These are phyloP conservation scores for Trifolium fragiferum DNA, from an alignment of 306 rosid species.

Conservation along the genomic window DNA sequence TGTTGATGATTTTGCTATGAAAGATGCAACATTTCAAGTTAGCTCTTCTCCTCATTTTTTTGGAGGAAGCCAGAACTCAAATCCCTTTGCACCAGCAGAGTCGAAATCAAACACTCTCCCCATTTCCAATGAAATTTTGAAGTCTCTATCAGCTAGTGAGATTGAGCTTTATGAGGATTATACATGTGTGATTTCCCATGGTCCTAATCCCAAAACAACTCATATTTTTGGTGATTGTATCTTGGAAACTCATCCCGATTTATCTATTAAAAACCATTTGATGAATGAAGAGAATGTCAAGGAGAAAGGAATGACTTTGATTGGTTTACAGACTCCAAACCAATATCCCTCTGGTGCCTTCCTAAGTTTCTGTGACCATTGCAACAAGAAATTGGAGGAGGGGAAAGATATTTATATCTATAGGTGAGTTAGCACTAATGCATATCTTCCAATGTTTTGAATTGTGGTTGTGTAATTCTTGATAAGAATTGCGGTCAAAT, in stretches of 20 bases:
- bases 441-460: not conserved
- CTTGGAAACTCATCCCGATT: conserved; percentile 62
- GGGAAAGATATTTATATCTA: conserved; percentile 88
- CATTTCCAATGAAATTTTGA: conserved; percentile 47
- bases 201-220: conserved; percentile 81
- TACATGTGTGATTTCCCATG: conserved; percentile 84
- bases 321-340: conserved; percentile 35
- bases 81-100: conserved; percentile 29
- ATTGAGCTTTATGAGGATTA: conserved; percentile 92
- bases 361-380: conserved; percentile 73
- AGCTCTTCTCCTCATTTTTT: conserved; percentile 56
- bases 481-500: not conserved
- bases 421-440: conserved; percentile 55
- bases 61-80: conserved; percentile 57
- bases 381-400: conserved; percentile 77
- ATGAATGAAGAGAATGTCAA: conserved; percentile 47
- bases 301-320: conserved; percentile 43
- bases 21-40: conserved; percentile 43
- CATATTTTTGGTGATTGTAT: conserved; percentile 85
- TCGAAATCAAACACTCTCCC: conserved; percentile 49
- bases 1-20: conserved; percentile 46
- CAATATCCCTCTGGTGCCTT: conserved; percentile 61
- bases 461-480: not conserved
- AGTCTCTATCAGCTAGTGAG: conserved; percentile 73
- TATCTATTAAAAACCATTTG: conserved; percentile 45